Percentiles rank a stretch among this genome's conserved stretches.
phyloP scores from a whole-genome alignment of 306 rosid species.

The Aeschynomene evenia region DNA sequence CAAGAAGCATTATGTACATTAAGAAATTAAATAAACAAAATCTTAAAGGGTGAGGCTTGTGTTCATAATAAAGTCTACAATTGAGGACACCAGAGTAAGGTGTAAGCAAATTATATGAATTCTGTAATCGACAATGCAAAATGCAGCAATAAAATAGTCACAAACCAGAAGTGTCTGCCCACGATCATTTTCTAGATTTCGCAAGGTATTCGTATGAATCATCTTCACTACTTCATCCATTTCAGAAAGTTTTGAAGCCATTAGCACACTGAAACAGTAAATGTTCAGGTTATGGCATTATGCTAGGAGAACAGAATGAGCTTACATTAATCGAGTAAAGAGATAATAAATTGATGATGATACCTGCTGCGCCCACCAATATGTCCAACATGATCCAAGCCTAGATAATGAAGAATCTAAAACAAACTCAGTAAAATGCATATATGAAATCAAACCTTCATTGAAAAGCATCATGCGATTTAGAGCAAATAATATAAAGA shows the following conservation, averaged over 20 bases:
- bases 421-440: constrained; percentile 49
- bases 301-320: constrained; percentile 29
- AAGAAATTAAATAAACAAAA: constrained; percentile 15
- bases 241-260: constrained; percentile 84
- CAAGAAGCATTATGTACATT: constrained; percentile 7
- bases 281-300: constrained; percentile 32
- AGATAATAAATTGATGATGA: not conserved
- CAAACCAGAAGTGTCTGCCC: constrained; percentile 83
- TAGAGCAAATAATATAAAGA: constrained; percentile 2
- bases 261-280: constrained; percentile 66
- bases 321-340: constrained; percentile 26
- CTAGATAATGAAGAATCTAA: constrained; percentile 98
- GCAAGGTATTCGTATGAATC: constrained; percentile 58
- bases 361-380: constrained; percentile 93
- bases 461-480: constrained; percentile 29
- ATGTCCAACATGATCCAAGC: constrained; percentile 97
- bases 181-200: constrained; percentile 47
- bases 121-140: constrained; percentile 6
- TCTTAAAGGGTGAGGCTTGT: not conserved
- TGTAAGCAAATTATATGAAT: constrained; percentile 11
- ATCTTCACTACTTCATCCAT: constrained; percentile 91
- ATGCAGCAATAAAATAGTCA: constrained; percentile 27
- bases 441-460: constrained; percentile 22
- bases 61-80: constrained; percentile 15
- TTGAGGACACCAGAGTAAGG: not conserved